Conservation (phyloP, 75 land plant species). For the Pseudotsuga menziesii region DNA sequence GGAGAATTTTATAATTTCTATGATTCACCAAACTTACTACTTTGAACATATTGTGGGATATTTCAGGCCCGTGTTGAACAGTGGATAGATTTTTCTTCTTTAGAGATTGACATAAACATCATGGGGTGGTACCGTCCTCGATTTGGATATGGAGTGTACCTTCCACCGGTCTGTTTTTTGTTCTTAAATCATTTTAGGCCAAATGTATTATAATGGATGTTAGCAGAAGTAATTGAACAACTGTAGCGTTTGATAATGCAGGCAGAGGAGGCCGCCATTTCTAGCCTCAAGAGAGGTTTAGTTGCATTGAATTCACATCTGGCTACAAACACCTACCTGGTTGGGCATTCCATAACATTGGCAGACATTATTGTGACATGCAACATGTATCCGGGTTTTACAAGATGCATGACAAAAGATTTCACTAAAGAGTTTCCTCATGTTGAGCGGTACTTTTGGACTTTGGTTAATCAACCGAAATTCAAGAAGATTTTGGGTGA, state of each 20-base stretch:
- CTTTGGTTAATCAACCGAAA: conserved; percentile 83
- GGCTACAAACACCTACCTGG: conserved; percentile 67
- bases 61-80: conserved; percentile 79
- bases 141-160: conserved; percentile 42
- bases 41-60: neutral
- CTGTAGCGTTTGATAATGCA: conserved; percentile 7
- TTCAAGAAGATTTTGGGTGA: conserved; percentile 78
- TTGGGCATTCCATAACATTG: conserved; percentile 75
- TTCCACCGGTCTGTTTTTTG: conserved; percentile 50
- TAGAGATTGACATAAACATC: conserved; percentile 57
- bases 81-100: conserved; percentile 87
- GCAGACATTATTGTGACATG: conserved; percentile 84
- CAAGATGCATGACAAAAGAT: conserved; percentile 47
- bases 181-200: neutral
- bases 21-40: no score
- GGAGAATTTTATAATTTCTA: neutral
- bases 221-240: neutral
- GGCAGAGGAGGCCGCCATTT: conserved; percentile 56
- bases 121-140: conserved; percentile 61
- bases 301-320: conserved; percentile 59
- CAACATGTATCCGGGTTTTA: conserved; percentile 50
- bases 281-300: conserved; percentile 56
- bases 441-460: conserved; percentile 93
- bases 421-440: conserved; percentile 82
- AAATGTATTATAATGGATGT: neutral